A percentile compares a stretch with the other conserved stretches of the same genome.
Evolutionary conservation across 441 rosid genomes (phyloP).

Genomic region (Theobroma grandiflorum): DNA sequence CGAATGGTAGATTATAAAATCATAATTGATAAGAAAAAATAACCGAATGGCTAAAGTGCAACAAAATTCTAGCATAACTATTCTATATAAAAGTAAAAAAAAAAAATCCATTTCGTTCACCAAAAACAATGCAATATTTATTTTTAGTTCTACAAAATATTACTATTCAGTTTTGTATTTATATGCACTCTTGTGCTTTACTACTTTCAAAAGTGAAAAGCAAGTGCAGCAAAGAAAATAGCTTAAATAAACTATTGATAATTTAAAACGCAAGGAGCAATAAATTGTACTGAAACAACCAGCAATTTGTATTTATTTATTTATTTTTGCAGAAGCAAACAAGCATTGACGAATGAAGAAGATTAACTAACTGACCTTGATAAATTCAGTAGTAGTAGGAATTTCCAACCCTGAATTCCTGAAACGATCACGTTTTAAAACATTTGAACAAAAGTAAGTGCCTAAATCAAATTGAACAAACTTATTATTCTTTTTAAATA

Average conservation of each 20-base stretch:
- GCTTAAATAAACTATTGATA: neutral
- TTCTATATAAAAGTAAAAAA: neutral
- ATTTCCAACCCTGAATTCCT: slow-evolving; percentile 61
- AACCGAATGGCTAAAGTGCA: neutral
- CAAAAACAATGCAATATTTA: neutral
- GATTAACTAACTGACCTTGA: slow-evolving; percentile 59
- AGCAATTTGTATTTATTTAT: neutral
- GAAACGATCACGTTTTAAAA: slow-evolving; percentile 33
- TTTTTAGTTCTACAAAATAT: neutral
- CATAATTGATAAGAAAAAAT: neutral
- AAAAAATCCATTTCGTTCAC: neutral
- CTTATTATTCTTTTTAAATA: neutral
- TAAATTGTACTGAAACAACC: neutral
- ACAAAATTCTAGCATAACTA: neutral
- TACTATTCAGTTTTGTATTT: neutral
- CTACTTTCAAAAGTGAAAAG: neutral
- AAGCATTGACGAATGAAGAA: neutral
- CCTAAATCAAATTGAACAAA: neutral
- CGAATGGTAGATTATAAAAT: neutral
- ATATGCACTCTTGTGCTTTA: neutral
- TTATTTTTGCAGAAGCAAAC: neutral
- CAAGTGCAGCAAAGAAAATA: slow-evolving; percentile 5
- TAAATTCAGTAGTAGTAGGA: slow-evolving; percentile 52
- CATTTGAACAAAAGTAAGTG: neutral
- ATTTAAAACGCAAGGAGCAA: neutral